Percentiles rank a stretch among this genome's conserved stretches.
These are phyloP conservation scores for Monilinia fructicola DNA, from an alignment of 2,329 filamentous ascomycete species.

Conservation along the genomic window DNA sequence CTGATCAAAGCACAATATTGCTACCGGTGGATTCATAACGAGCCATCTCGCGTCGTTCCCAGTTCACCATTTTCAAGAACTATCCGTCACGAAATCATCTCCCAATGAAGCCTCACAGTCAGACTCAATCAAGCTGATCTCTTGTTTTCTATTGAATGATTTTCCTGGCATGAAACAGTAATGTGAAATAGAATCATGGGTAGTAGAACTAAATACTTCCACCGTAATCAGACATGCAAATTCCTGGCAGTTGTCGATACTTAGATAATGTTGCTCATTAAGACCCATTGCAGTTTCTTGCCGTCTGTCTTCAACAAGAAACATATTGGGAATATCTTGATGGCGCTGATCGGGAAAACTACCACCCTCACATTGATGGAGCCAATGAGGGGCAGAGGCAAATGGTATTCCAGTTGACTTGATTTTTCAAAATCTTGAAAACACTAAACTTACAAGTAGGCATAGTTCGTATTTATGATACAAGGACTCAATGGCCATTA, in stretches of 20 bases:
- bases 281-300: constrained; percentile 15
- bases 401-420: constrained; percentile 56
- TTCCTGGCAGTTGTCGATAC: constrained; percentile 39
- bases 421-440: constrained; percentile 50
- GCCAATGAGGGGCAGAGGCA: constrained; percentile 51
- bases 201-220: constrained; percentile 49
- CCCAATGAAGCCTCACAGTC: constrained; percentile 45
- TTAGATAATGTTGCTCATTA: background rate
- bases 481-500: constrained; percentile 37
- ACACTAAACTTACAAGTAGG: constrained; percentile 48
- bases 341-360: constrained; percentile 26
- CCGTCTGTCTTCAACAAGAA: constrained; percentile 54
- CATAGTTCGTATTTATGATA: too few relatives aligned
- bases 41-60: constrained; percentile 61
- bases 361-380: constrained; percentile 46
- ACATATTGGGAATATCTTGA: constrained; percentile 41
- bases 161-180: constrained; percentile 51
- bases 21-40: constrained; percentile 50
- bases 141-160: constrained; percentile 46
- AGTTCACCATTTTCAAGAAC: constrained; percentile 54
- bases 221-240: constrained; percentile 52
- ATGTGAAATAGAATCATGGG: constrained; percentile 48
- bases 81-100: constrained; percentile 48
- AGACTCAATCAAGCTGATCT: constrained; percentile 38
- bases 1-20: constrained; percentile 51